Evolutionary conservation across 2,329 filamentous ascomycete species (phyloP).

Genomic region (Cordyceps pruinosa): DNA sequence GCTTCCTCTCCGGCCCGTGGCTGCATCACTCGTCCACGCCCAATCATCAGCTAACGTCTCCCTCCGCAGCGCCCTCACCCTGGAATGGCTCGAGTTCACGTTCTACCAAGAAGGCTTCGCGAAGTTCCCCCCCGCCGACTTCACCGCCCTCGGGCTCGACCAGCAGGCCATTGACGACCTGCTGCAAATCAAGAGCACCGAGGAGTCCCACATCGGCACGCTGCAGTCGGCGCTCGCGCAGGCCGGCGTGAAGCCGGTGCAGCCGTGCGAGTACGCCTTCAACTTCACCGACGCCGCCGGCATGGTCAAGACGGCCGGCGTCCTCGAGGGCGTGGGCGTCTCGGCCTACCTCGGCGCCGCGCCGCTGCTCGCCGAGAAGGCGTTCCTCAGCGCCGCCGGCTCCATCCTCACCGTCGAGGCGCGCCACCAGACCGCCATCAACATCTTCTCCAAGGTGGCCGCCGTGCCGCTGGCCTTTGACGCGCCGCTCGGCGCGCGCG

Average conservation of each 20-base stretch:
- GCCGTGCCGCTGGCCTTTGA: conserved; percentile 57
- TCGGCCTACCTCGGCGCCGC: conserved; percentile 58
- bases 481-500: conserved; percentile 48
- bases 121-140: conserved; percentile 49
- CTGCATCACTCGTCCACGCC: background rate
- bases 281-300: conserved; percentile 49
- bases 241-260: conserved; percentile 41
- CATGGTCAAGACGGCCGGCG: conserved; percentile 48
- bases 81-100: conserved; percentile 52
- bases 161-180: conserved; percentile 36
- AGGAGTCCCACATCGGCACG: conserved; percentile 48
- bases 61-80: conserved; percentile 36
- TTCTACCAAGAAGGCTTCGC: conserved; percentile 56
- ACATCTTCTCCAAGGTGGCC: conserved; percentile 37
- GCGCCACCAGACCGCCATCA: conserved; percentile 55
- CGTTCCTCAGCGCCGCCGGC: conserved; percentile 52
- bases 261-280: conserved; percentile 51
- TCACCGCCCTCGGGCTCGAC: conserved; percentile 44
- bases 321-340: conserved; percentile 60
- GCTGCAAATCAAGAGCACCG: conserved; percentile 49
- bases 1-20: too few species aligned
- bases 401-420: conserved; percentile 58
- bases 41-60: background rate
- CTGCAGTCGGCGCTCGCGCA: conserved; percentile 25
- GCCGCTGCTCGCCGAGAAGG: conserved; percentile 49